Percentiles rank a stretch among this genome's conserved stretches.
Evolutionary conservation across 1,284 basidiomycete species (phyloP).

Genomic region (Ceratobasidium theobromae): DNA sequence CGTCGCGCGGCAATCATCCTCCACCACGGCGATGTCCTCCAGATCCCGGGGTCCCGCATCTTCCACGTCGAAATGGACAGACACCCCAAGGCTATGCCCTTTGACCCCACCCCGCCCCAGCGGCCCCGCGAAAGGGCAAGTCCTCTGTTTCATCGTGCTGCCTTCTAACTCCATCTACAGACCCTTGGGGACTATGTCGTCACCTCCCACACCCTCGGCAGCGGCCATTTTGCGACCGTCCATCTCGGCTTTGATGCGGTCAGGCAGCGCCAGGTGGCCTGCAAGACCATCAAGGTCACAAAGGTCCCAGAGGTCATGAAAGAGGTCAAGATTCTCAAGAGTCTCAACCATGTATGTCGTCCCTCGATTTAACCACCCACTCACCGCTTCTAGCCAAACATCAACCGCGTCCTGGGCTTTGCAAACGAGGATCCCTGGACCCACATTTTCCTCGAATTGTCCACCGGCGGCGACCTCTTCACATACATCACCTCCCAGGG

Average conservation of each 20-base stretch:
- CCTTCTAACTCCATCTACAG: background rate
- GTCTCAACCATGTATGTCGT: conserved; percentile 33
- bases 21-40: conserved; percentile 31
- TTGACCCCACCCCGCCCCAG: conserved; percentile 18
- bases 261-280: conserved; percentile 32
- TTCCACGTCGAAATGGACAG: conserved; percentile 33
- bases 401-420: conserved; percentile 35
- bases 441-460: conserved; percentile 74
- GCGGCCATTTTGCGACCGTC: conserved; percentile 34
- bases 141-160: background rate
- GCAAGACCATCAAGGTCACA: conserved; percentile 32
- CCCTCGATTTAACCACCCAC: conserved; percentile 38
- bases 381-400: conserved; percentile 38
- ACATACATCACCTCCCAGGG: conserved; percentile 64
- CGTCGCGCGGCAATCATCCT: conserved; percentile 34
- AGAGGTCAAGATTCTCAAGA: conserved; percentile 33
- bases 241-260: conserved; percentile 31
- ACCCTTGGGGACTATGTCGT: conserved; percentile 29
- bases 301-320: conserved; percentile 30
- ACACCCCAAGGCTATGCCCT: conserved; percentile 30
- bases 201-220: conserved; percentile 31
- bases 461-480: conserved; percentile 77
- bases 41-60: conserved; percentile 33
- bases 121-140: conserved; percentile 10
- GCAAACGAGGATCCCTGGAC: conserved; percentile 16